Conservation (phyloP, 345 rosid genomes). For the Balakata baccata region DNA sequence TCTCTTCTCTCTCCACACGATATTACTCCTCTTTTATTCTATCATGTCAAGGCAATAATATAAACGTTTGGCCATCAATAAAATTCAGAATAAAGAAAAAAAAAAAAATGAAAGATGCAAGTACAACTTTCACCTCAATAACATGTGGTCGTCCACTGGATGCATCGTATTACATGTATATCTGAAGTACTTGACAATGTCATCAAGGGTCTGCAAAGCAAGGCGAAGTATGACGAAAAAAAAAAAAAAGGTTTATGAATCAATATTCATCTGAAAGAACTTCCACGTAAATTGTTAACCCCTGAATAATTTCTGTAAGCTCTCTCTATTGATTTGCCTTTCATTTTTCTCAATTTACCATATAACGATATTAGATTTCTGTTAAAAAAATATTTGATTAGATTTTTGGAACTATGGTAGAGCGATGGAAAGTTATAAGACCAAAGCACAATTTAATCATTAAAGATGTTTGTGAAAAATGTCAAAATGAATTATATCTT, state of each 20-base stretch:
- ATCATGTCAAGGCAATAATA: slow-evolving; percentile 4
- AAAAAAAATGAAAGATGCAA: not conserved
- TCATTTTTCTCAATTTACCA: too few species aligned
- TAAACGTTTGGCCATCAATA: not conserved
- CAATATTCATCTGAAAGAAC: not conserved
- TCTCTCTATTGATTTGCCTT: too few species aligned
- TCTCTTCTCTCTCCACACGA: too few species aligned
- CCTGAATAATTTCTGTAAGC: not conserved
- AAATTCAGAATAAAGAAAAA: not conserved
- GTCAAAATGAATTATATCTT: too few species aligned
- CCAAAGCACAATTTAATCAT: too few species aligned
- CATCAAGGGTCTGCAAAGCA: slow-evolving; percentile 63
- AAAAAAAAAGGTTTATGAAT: not conserved
- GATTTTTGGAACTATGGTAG: too few species aligned
- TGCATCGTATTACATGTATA: slow-evolving; percentile 53
- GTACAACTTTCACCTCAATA: slow-evolving; percentile 44
- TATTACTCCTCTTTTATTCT: too few species aligned
- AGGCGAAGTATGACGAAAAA: slow-evolving; percentile 3
- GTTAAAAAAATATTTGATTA: too few species aligned
- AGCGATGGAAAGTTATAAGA: too few species aligned
- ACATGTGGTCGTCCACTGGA: slow-evolving; percentile 40
- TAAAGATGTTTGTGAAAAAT: too few species aligned
- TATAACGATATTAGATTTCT: too few species aligned
- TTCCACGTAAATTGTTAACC: not conserved
- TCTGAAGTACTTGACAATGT: slow-evolving; percentile 48